phyloP scores from a whole-genome alignment of 306 rosid genomes.

The Mimosa pudica region DNA sequence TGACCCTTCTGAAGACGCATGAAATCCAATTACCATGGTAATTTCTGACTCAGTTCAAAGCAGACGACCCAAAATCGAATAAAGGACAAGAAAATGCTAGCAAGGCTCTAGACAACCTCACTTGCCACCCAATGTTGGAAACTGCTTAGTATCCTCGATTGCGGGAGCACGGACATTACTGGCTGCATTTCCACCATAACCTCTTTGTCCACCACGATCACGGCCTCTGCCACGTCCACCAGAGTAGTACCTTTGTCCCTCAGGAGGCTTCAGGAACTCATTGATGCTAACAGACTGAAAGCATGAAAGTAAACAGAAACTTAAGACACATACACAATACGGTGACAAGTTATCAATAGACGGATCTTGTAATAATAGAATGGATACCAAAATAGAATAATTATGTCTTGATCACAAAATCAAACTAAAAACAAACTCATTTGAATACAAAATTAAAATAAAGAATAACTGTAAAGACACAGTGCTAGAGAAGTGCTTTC shows the following conservation, averaged over 20 bases:
- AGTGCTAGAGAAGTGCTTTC: too few relatives aligned
- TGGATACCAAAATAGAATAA: too few relatives aligned
- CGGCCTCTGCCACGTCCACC: conserved; percentile 90
- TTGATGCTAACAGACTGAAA: conserved; percentile 79
- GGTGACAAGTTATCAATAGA: neutral
- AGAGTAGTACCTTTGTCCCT: conserved; percentile 65
- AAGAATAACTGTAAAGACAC: too few relatives aligned
- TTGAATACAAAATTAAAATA: too few relatives aligned
- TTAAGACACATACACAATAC: neutral
- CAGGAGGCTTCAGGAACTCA: conserved; percentile 92
- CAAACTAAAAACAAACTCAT: too few relatives aligned
- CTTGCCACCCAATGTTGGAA: conserved; percentile 86
- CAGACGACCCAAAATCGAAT: conserved; percentile 56
- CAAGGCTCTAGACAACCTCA: conserved; percentile 56
- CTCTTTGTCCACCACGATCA: conserved; percentile 83
- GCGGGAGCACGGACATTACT: conserved; percentile 68
- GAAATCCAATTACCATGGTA: conserved; percentile 59
- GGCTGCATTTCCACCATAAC: conserved; percentile 49
- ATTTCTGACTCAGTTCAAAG: conserved; percentile 52
- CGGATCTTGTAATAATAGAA: too few relatives aligned
- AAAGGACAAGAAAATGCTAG: conserved; percentile 25
- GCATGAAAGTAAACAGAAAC: neutral
- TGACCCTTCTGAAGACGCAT: conserved; percentile 43
- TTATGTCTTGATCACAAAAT: too few relatives aligned
- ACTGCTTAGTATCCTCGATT: conserved; percentile 82